Evolutionary conservation across 2,329 filamentous ascomycete genomes (phyloP).

Genomic region (Acarospora socialis): DNA sequence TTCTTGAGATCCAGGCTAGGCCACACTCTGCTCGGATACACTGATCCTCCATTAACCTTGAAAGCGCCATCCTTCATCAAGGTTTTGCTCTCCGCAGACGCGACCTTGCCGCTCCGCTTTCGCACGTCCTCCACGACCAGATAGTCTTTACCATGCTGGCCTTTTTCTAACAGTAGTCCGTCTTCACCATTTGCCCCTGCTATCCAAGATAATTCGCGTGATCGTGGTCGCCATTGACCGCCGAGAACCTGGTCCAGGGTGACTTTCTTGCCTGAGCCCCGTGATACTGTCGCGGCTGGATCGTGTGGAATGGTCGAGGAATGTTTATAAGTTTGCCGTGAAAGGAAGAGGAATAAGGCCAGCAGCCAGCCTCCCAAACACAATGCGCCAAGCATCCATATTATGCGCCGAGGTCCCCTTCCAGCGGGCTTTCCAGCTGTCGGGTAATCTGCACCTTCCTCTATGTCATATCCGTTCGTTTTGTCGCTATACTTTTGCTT

Average conservation of each 20-base stretch:
- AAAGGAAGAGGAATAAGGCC: conserved; percentile 29
- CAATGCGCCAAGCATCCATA: conserved; percentile 28
- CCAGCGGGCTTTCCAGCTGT: conserved; percentile 12
- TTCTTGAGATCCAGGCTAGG: conserved; percentile 76
- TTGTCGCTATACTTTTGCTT: conserved; percentile 12
- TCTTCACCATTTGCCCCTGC: conserved; percentile 43
- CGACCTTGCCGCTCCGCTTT: conserved; percentile 32
- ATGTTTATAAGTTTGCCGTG: conserved; percentile 21
- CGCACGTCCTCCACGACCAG: conserved; percentile 79
- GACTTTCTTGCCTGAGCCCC: conserved; percentile 27
- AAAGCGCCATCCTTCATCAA: conserved; percentile 62
- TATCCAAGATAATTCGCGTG: conserved; percentile 33
- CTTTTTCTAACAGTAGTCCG: conserved; percentile 67
- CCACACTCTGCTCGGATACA: conserved; percentile 48
- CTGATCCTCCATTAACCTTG: conserved; percentile 38
- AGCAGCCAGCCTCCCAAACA: conserved; percentile 32
- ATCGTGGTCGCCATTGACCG: conserved; percentile 24
- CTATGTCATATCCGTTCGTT: conserved; percentile 18
- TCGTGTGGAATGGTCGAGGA: conserved; percentile 15
- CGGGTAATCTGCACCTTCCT: conserved; percentile 12
- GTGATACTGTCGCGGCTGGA: conserved; percentile 20
- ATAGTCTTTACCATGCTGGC: conserved; percentile 51
- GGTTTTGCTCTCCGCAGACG: conserved; percentile 42
- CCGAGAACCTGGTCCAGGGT: conserved; percentile 28
- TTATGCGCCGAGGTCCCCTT: conserved; percentile 22